Evolutionary conservation across 73 alveolate species (phyloP).

Genomic region (Tetrahymena elliotti): DNA sequence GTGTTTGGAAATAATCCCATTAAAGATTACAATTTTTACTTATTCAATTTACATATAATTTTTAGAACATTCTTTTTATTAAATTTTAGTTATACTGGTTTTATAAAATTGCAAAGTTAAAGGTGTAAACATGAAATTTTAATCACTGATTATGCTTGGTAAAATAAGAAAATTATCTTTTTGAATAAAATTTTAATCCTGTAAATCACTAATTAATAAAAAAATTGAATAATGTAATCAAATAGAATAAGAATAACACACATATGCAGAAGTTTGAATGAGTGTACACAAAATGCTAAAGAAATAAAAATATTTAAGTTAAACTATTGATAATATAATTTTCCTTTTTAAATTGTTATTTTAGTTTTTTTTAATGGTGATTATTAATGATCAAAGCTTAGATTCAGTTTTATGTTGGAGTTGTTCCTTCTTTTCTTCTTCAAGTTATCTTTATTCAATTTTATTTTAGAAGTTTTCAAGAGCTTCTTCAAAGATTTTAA

Average conservation of each 20-base stretch:
- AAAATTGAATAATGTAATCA: not conserved
- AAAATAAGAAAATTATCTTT: not conserved
- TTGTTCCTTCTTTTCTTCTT: not conserved
- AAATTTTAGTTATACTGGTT: not conserved
- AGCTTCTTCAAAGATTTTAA: conserved; percentile 1
- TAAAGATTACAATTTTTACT: not conserved
- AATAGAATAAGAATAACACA: not conserved
- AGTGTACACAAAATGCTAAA: not conserved
- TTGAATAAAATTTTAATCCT: too few relatives aligned
- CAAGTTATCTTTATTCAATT: not conserved
- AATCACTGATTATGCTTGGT: not conserved
- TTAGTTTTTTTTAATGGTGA: not conserved
- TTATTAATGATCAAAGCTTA: not conserved
- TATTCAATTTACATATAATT: not conserved
- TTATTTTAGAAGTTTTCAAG: conserved; percentile 13
- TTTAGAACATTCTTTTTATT: not conserved
- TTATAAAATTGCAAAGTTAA: not conserved
- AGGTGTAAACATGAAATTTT: not conserved
- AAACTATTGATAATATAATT: not conserved
- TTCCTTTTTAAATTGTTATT: not conserved
- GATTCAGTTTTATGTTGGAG: not conserved
- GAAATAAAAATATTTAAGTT: too few relatives aligned
- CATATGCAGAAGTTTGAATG: not conserved
- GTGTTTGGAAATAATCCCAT: not conserved
- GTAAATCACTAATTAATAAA: not conserved